These are phyloP conservation scores for Warburgia ugandensis DNA, from an alignment of 164 flowering plant species.

Conservation along the genomic window DNA sequence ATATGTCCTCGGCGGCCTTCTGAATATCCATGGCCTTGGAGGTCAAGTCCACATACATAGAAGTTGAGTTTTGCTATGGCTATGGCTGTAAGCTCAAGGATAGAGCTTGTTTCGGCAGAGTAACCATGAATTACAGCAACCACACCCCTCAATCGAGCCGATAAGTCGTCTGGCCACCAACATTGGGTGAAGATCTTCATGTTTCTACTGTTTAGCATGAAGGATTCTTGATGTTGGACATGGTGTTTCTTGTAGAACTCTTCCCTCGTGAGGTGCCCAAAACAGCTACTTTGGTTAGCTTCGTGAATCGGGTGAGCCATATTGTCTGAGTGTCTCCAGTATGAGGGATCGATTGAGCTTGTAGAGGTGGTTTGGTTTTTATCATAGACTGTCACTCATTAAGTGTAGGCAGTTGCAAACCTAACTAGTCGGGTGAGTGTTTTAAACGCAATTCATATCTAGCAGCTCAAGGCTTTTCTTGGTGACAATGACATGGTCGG, in stretches of 20 bases:
- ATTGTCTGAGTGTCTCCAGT: too few species aligned
- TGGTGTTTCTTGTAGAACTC: constrained; percentile 30
- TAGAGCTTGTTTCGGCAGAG: constrained; percentile 29
- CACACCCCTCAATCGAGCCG: constrained; percentile 17
- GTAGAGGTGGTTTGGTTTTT: too few species aligned
- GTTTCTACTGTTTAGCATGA: constrained; percentile 23
- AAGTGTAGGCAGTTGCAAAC: too few species aligned
- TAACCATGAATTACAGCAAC: constrained; percentile 43
- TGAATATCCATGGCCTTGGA: constrained; percentile 45
- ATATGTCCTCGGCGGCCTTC: constrained; percentile 37
- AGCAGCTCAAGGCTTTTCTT: too few species aligned
- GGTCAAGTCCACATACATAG: constrained; percentile 33
- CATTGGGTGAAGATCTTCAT: constrained; percentile 39
- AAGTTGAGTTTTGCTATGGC: constrained; percentile 34
- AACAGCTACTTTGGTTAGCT: constrained; percentile 34
- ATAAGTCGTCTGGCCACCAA: constrained; percentile 24
- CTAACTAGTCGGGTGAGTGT: too few species aligned
- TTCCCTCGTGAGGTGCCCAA: constrained; percentile 26
- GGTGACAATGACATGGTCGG: too few species aligned
- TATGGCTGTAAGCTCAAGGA: constrained; percentile 31
- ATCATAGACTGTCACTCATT: too few species aligned
- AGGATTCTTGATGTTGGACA: constrained; percentile 25
- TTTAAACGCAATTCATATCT: too few species aligned
- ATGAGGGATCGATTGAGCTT: too few species aligned
- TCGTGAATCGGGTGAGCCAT: constrained; percentile 34